phyloP scores from a whole-genome alignment of 169 alveolate genomes.

The Cyclospora cayetanensis region DNA sequence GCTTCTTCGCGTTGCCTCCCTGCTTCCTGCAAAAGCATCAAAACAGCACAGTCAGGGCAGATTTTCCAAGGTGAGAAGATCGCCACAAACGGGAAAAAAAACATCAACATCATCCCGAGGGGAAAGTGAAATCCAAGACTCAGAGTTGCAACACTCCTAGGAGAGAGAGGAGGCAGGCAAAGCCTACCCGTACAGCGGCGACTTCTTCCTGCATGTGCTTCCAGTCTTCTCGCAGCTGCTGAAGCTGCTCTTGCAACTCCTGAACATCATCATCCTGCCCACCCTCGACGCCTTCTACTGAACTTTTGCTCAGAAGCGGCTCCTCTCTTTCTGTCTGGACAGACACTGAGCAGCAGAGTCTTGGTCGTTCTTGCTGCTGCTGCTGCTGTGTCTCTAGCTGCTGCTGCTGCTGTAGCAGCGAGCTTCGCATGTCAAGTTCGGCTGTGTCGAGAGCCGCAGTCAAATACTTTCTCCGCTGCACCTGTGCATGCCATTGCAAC shows the following conservation, averaged over 20 bases:
- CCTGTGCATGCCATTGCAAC: slow-evolving; percentile 24
- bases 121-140: not conserved
- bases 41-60: not conserved
- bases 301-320: not conserved
- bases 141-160: not conserved
- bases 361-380: not conserved
- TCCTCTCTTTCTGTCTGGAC: not conserved
- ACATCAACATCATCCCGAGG: not conserved
- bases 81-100: too few species aligned
- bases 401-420: not conserved
- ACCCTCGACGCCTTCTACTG: not conserved
- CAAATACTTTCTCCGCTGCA: slow-evolving; percentile 22
- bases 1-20: slow-evolving; percentile 16
- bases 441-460: slow-evolving; percentile 6
- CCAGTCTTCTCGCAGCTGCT: slow-evolving; percentile 4
- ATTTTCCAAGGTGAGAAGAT: too few species aligned
- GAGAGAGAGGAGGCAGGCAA: not conserved
- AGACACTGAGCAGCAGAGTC: not conserved
- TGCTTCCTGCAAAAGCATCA: slow-evolving; percentile 17
- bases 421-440: too few species aligned
- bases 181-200: not conserved
- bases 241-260: slow-evolving; percentile 32
- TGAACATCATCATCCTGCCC: not conserved
- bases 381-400: slow-evolving; percentile 40
- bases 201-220: not conserved